These are phyloP conservation scores for Corynascus novoguineensis DNA, from an alignment of 495 filamentous ascomycete species.

Conservation along the genomic window DNA sequence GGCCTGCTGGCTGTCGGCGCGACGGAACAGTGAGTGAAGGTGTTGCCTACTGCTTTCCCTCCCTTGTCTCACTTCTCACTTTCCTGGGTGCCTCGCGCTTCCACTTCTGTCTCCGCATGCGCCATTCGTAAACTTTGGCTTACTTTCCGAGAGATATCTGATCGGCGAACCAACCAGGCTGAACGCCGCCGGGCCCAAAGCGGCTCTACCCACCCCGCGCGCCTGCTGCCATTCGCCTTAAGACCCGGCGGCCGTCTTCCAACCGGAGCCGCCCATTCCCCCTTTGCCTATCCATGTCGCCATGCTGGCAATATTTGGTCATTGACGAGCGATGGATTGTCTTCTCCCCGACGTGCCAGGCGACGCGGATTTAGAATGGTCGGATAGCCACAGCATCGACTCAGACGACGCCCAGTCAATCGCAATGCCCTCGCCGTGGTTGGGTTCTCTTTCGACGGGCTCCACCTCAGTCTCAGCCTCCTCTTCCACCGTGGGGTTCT, in stretches of 20 bases:
- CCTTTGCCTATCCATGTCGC: constrained; percentile 5
- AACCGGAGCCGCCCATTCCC: constrained; percentile 5
- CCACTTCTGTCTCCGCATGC: neutral
- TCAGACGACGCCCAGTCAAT: constrained; percentile 38
- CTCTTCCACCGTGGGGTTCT: constrained; percentile 24
- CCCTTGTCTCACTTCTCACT: constrained; percentile 1
- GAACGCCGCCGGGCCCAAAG: constrained; percentile 10
- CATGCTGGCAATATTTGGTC: constrained; percentile 35
- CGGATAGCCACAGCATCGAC: constrained; percentile 41
- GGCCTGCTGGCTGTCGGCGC: neutral
- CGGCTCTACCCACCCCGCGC: constrained; percentile 9
- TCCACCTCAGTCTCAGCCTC: constrained; percentile 20
- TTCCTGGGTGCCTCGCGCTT: too few species aligned
- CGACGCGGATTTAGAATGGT: constrained; percentile 40
- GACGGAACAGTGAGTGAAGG: neutral
- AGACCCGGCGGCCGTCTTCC: constrained; percentile 14
- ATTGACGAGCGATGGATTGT: constrained; percentile 43
- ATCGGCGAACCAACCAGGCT: constrained; percentile 22
- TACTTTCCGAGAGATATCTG: constrained; percentile 17
- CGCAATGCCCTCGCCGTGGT: constrained; percentile 37
- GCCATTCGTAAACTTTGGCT: constrained; percentile 9
- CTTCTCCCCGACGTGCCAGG: constrained; percentile 36
- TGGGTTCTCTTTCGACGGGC: constrained; percentile 27
- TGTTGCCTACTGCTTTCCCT: neutral
- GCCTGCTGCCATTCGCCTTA: constrained; percentile 14